phyloP scores from a whole-genome alignment of 257 asterid genomes.

The Petunia secreta region DNA sequence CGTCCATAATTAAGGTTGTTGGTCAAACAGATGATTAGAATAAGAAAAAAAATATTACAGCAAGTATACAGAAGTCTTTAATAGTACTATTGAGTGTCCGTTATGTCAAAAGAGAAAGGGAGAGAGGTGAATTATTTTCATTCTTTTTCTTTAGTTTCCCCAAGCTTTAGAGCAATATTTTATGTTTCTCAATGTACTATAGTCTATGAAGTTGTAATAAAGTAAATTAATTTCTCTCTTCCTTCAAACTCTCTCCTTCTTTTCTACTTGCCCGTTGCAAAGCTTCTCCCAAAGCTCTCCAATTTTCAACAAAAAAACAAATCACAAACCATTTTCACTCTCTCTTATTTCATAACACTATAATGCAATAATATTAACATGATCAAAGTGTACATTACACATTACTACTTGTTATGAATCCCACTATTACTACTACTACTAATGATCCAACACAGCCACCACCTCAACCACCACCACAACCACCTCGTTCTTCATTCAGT shows the following conservation, averaged over 20 bases:
- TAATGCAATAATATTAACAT: conserved; percentile 26
- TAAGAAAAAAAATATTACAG: conserved; percentile 8
- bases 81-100: neutral
- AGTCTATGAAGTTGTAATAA: too few relatives aligned
- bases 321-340: neutral
- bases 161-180: neutral
- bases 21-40: neutral
- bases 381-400: conserved; percentile 45
- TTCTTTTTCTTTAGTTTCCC: conserved; percentile 24
- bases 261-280: conserved; percentile 17
- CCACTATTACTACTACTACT: conserved; percentile 58
- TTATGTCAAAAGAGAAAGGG: neutral
- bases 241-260: conserved; percentile 21
- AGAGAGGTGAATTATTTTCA: conserved; percentile 18
- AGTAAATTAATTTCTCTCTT: conserved; percentile 12
- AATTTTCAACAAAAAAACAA: neutral
- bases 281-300: conserved; percentile 4
- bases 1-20: neutral
- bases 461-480: conserved; percentile 74
- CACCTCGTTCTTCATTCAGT: conserved; percentile 85
- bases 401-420: conserved; percentile 69
- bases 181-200: neutral
- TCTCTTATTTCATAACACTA: neutral
- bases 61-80: neutral
- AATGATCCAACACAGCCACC: conserved; percentile 80